Conservation (phyloP, 441 rosid species). For the Populus hybrid region DNA sequence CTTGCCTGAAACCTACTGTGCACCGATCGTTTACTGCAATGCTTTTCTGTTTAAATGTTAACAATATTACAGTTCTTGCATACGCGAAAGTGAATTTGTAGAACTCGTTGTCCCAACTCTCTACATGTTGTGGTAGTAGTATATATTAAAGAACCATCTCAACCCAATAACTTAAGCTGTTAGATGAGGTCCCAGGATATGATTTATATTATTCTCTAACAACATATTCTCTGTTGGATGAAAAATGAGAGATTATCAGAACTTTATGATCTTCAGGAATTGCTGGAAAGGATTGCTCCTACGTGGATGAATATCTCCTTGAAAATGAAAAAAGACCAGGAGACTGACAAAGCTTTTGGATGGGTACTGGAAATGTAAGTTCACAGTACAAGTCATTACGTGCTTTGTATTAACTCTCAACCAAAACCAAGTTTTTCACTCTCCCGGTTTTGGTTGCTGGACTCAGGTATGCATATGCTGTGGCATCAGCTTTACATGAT, state of each 20-base stretch:
- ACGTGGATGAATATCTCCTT: constrained; percentile 75
- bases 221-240: not conserved
- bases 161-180: no score
- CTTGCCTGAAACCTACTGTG: not conserved
- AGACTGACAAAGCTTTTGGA: constrained; percentile 61
- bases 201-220: no score
- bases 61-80: not conserved
- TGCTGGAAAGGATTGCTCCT: constrained; percentile 52
- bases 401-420: not conserved
- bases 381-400: not conserved
- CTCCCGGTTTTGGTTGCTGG: not conserved
- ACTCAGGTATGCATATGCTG: constrained; percentile 70
- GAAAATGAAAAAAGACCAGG: constrained; percentile 56
- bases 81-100: not conserved
- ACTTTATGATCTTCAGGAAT: constrained; percentile 28
- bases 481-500: constrained; percentile 63
- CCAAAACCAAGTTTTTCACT: no score
- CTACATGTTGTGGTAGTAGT: not conserved
- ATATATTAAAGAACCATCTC: no score
- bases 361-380: constrained; percentile 83
- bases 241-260: not conserved
- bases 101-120: not conserved
- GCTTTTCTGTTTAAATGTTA: not conserved
- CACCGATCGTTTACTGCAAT: not conserved
- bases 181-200: no score